Conservation (phyloP, 192 early-diverging fungal genomes). For the Coemansia sp. region DNA sequence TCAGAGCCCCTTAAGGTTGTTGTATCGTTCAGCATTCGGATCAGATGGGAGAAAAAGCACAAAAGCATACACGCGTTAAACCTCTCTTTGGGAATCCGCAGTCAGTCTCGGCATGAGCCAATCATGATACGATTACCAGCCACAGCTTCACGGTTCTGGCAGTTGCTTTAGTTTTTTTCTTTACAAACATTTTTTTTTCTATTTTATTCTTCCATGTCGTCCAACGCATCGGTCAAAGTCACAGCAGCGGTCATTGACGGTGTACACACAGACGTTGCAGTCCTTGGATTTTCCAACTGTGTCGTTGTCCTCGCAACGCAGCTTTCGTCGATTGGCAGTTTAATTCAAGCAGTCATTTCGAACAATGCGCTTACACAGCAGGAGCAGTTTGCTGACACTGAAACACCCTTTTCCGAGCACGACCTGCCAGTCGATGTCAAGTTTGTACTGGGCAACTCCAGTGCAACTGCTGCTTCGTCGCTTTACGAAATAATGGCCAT, state of each 20-base stretch:
- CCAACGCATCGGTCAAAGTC: slow-evolving; percentile 28
- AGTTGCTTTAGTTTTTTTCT: neutral
- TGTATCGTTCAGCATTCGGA: no score
- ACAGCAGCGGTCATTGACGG: slow-evolving; percentile 27
- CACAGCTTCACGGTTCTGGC: no score
- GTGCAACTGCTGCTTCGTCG: slow-evolving; percentile 21
- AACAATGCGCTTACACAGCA: neutral
- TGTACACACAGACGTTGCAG: slow-evolving; percentile 45
- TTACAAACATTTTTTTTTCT: neutral
- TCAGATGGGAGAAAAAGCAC: no score
- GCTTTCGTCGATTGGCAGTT: slow-evolving; percentile 36
- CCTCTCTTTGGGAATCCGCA: no score
- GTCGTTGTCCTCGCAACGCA: slow-evolving; percentile 45
- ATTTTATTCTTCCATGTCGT: slow-evolving; percentile 4
- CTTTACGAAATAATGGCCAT: slow-evolving; percentile 44
- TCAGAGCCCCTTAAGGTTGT: no score
- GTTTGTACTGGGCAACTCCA: slow-evolving; percentile 34
- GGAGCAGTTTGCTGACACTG: slow-evolving; percentile 1
- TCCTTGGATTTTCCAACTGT: slow-evolving; percentile 45
- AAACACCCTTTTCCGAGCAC: slow-evolving; percentile 9
- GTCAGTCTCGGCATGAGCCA: no score
- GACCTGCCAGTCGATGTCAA: slow-evolving; percentile 38
- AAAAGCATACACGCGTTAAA: no score
- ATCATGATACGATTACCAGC: no score
- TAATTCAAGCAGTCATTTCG: slow-evolving; percentile 25